Evolutionary conservation across 164 flowering plant species (phyloP).

Genomic region (Protea cynaroides): DNA sequence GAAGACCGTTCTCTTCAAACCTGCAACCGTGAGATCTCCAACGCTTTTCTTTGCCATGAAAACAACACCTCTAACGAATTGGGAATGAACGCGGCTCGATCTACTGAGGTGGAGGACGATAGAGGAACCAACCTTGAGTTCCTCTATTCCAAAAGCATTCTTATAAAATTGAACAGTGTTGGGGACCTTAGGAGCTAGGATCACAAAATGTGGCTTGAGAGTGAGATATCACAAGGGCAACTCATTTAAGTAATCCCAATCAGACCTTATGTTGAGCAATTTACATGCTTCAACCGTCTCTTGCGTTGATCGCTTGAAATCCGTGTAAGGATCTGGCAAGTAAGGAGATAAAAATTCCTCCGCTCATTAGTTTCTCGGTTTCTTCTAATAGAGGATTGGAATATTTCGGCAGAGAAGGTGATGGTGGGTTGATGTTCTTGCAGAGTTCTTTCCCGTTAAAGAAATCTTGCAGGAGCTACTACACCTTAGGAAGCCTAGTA

Average conservation of each 20-base stretch:
- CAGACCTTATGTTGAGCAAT: conserved; percentile 15
- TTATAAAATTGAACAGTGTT: too few species aligned
- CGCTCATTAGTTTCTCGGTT: conserved; percentile 16
- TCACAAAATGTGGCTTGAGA: too few species aligned
- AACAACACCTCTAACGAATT: conserved; percentile 35
- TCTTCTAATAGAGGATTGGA: conserved; percentile 11
- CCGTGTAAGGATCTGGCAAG: conserved; percentile 52
- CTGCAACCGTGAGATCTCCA: conserved; percentile 53
- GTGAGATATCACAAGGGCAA: conserved; percentile 55
- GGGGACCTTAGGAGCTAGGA: too few species aligned
- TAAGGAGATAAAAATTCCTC: conserved; percentile 45
- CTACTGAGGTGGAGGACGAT: too few species aligned
- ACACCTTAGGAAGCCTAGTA: too few species aligned
- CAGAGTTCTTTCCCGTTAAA: too few species aligned
- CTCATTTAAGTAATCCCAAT: conserved; percentile 62
- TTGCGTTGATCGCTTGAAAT: conserved; percentile 84
- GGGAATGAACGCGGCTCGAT: too few species aligned
- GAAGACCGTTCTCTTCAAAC: conserved; percentile 77
- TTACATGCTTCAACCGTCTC: conserved; percentile 79
- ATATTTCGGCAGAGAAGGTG: conserved; percentile 9
- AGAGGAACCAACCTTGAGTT: too few species aligned
- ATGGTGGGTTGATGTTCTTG: too few species aligned
- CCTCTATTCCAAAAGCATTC: too few species aligned
- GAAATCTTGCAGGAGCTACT: too few species aligned
- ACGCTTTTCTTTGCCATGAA: conserved; percentile 74